Base-by-base conservation (phyloP, 2,329 filamentous ascomycete species). In the Chaetomium globosum region DNA sequence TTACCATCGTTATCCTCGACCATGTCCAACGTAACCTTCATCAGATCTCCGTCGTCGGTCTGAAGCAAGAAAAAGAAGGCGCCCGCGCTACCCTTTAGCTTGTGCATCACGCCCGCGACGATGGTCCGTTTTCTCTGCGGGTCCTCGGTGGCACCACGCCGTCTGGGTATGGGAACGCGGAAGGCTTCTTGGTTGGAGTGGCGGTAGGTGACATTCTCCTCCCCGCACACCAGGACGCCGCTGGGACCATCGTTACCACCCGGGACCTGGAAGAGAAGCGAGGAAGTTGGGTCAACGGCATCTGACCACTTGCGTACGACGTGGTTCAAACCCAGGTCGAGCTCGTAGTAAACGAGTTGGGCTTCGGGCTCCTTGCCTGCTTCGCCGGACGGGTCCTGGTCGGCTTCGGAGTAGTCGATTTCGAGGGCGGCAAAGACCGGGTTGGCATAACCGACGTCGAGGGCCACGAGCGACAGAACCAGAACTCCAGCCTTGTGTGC, bases 21-120 rank as follows among this genome's bases (percentile, higher is more conserved):
- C 88, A 97, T 94, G 69, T 97, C 93, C 66, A 99, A 88, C 0
- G 90, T 97, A 58, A 98, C 85, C 76, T 98, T 98, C 84, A 99
- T 98, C 7, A 99, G 82, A 76, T 99, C 96, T n/a, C 95, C 95
- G 75, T 99, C 96, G 65, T 99, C 95, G 0, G 91, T 93, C 76
- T 99, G 95, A 0, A 99, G 80, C 2, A 99, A 85, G 76, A 98
- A 97, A 81, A 99, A 99, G 80, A 99, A 99, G 1, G 93, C 93
- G 31, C 93, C 93, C 6, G 83, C 83, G 65, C 83, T 88, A 66
- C 87, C 87, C 73, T 95, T 94, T 75, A 97, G 89, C 77, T 96
- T 96, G 80, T 99, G 95, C 88, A 98, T 94, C n/a, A 97, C 93
- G 58, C 95, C 95, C 2, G 91, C 86, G 1, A 94, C 88, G 65